Base-by-base conservation (phyloP, 495 filamentous ascomycete species). In the Penicillium robsamsonii region DNA sequence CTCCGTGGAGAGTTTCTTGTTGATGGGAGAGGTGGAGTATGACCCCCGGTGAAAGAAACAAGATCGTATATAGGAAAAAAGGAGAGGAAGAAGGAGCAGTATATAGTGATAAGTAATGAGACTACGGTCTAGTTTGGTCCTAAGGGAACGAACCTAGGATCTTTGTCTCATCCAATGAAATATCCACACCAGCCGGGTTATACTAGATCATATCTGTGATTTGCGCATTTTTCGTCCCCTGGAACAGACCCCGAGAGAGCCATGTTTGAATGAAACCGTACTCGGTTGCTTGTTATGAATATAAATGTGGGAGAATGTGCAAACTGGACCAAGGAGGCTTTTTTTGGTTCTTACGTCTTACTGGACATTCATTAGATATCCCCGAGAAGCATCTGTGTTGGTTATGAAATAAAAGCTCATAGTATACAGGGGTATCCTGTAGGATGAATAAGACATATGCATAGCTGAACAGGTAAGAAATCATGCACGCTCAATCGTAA, bases 401-500 rank as follows among this genome's bases (percentile, higher is more conserved):
- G 17, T 8, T 45, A 29, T 13, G 6, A 24, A 18, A 1, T 18
- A 24, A 27, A 29, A 1, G 27, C 13, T 46, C 42, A 46, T 46
- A 33, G 37, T 54, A 20, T 54, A 54, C 52, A 54, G 42, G 35
- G 24, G 42, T 38, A 54, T 54, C 42, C 30, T 18, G 20, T 35
- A 46, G 20, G 27, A 37, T 38, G 31, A 12, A 24, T 35, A n/a
- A 15, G 9, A 33, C 11, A 53, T 35, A 31, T 41, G 30, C 41
- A 46, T 12, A 22, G 1, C 7, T 45, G 18, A 22, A 45, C 24
- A 17, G 9, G 11, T 3, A 12, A 45, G 8, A 18, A 5, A 45
- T 20, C 53, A 77, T 45, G 61, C 25, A 29, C 59, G 65, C 53
- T 79, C 74, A 44, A 73, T 64, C 25, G 73, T 68, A 46, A 82